These are phyloP conservation scores for Neurospora sp. DNA, from an alignment of 2,329 filamentous ascomycete species.

Conservation along the genomic window DNA sequence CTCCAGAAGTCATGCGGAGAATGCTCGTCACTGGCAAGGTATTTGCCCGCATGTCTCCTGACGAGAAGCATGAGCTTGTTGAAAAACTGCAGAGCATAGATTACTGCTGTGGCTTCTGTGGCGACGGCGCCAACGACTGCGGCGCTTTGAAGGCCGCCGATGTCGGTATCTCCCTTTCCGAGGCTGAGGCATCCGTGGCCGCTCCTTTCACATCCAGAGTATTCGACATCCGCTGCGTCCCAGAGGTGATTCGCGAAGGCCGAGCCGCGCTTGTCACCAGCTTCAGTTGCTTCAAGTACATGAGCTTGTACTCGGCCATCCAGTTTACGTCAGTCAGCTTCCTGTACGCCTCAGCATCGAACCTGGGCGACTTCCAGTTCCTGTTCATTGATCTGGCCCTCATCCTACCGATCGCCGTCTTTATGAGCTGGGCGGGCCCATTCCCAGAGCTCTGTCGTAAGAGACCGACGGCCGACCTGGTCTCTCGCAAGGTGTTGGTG, in stretches of 20 bases:
- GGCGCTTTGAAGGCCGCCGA: slow-evolving; percentile 94
- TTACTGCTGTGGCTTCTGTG: slow-evolving; percentile 92
- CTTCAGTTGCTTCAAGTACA: slow-evolving; percentile 99
- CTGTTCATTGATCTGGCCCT: slow-evolving; percentile 88
- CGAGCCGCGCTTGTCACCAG: slow-evolving; percentile 93
- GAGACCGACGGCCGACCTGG: slow-evolving; percentile 81
- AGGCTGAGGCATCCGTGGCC: slow-evolving; percentile 96
- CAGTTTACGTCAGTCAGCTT: slow-evolving; percentile 98
- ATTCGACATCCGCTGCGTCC: slow-evolving; percentile 94
- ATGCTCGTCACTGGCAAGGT: slow-evolving; percentile 90
- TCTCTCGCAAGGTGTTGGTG: slow-evolving; percentile 83
- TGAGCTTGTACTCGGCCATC: slow-evolving; percentile 98
- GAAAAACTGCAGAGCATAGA: slow-evolving; percentile 95
- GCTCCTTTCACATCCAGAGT: slow-evolving; percentile 92
- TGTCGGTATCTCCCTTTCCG: slow-evolving; percentile 91
- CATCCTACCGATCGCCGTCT: slow-evolving; percentile 92
- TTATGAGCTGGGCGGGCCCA: slow-evolving; percentile 96
- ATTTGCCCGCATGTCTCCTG: slow-evolving; percentile 96
- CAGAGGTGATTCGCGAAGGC: slow-evolving; percentile 85
- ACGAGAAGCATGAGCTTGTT: slow-evolving; percentile 95
- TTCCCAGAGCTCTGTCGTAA: slow-evolving; percentile 70
- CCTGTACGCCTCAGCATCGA: slow-evolving; percentile 85
- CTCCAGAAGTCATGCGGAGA: slow-evolving; percentile 65
- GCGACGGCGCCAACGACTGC: slow-evolving; percentile 95
- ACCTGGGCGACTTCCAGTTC: slow-evolving; percentile 96